Percentiles rank a stretch among this genome's conserved stretches.
Evolutionary conservation across 371 early-diverging fungal species (phyloP).

Genomic region (Apophysomyces trapeziformis): DNA sequence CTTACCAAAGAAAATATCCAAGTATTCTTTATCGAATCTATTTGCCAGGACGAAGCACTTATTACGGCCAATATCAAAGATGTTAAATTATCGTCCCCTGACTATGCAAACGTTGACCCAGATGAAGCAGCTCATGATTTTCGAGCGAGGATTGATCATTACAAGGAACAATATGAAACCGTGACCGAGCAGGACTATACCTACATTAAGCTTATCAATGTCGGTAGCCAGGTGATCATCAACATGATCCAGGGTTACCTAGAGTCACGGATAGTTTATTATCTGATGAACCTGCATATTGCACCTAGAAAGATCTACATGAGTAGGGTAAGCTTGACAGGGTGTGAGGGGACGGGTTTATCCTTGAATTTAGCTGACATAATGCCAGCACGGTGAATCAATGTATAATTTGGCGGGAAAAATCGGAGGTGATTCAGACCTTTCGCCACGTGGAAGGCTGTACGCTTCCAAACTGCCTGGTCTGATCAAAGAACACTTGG

Average conservation of each 20-base stretch:
- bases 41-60: slow-evolving; percentile 89
- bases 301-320: slow-evolving; percentile 93
- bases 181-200: slow-evolving; percentile 78
- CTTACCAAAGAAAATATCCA: slow-evolving; percentile 77
- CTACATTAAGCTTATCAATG: slow-evolving; percentile 93
- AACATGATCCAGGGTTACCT: slow-evolving; percentile 93
- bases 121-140: slow-evolving; percentile 77
- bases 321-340: slow-evolving; percentile 57
- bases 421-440: slow-evolving; percentile 94
- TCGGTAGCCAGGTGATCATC: slow-evolving; percentile 88
- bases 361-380: neutral
- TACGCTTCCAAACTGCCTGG: slow-evolving; percentile 87
- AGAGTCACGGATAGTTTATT: slow-evolving; percentile 94
- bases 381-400: slow-evolving; percentile 88
- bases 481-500: slow-evolving; percentile 73
- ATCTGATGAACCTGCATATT: slow-evolving; percentile 98
- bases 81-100: slow-evolving; percentile 94
- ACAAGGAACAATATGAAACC: slow-evolving; percentile 89
- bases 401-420: slow-evolving; percentile 85
- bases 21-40: slow-evolving; percentile 94
- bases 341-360: neutral
- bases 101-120: slow-evolving; percentile 79
- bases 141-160: slow-evolving; percentile 87
- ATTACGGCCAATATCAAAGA: slow-evolving; percentile 91
- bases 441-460: slow-evolving; percentile 86